Conservation (phyloP, 768 basidiomycete genomes). For the Lentinula sp. region DNA sequence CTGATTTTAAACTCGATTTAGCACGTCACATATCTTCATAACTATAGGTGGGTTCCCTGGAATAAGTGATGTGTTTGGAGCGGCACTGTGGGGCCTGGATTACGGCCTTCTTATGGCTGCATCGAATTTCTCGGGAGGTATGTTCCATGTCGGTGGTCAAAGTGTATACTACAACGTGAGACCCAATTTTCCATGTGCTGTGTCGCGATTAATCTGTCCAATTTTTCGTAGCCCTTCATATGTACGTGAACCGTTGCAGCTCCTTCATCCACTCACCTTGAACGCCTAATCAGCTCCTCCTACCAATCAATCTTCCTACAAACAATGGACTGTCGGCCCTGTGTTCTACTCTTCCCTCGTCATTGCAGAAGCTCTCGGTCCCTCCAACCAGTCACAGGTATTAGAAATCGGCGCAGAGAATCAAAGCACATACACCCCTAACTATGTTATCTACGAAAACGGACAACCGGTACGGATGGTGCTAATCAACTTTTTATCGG, state of each 20-base stretch:
- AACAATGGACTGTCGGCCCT: conserved; percentile 72
- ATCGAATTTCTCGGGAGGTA: conserved; percentile 25
- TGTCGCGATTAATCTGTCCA: conserved; percentile 9
- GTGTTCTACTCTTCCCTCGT: conserved; percentile 71
- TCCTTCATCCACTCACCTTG: conserved; percentile 19
- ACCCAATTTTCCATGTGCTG: conserved; percentile 22
- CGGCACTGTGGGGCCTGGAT: conserved; percentile 37
- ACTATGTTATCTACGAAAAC: conserved; percentile 71
- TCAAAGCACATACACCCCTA: conserved; percentile 51
- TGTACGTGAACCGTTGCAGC: conserved; percentile 21
- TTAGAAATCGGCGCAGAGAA: conserved; percentile 53
- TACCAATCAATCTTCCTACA: conserved; percentile 51
- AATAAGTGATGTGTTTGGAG: conserved; percentile 35
- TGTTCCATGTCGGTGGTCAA: conserved; percentile 17
- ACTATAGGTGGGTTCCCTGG: conserved; percentile 30
- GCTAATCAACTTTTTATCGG: conserved; percentile 68
- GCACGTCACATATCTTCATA: neutral
- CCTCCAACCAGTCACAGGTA: conserved; percentile 54
- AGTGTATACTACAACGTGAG: conserved; percentile 12
- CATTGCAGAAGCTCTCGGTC: conserved; percentile 63
- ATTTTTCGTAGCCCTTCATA: conserved; percentile 26
- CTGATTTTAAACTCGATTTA: neutral
- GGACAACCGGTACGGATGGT: conserved; percentile 54
- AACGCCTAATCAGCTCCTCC: conserved; percentile 38
- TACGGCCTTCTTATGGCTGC: conserved; percentile 32